phyloP scores from a whole-genome alignment of 2,329 filamentous ascomycete species.

The Cadophora sp. region DNA sequence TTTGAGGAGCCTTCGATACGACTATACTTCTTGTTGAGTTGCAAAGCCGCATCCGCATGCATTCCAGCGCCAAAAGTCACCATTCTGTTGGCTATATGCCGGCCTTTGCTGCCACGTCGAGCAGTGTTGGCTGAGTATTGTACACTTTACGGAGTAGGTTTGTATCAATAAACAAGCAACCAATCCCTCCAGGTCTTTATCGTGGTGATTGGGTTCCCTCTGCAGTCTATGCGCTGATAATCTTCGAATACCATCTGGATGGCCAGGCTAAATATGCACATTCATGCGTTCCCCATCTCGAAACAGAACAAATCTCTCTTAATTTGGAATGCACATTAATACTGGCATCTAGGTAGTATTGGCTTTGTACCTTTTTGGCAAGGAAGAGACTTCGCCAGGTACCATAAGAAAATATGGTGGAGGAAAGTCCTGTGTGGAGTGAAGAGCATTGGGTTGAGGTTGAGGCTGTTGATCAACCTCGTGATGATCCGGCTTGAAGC shows the following conservation, averaged over 20 bases:
- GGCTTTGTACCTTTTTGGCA: neutral
- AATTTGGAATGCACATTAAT: neutral
- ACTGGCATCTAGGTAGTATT: constrained; percentile 5
- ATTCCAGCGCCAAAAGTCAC: neutral
- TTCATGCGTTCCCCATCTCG: constrained; percentile 13
- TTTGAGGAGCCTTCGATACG: constrained; percentile 3
- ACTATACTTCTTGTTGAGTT: neutral
- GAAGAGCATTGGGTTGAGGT: neutral
- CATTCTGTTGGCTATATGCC: constrained; percentile 8
- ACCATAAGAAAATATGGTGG: neutral
- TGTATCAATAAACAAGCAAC: neutral
- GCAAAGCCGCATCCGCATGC: neutral
- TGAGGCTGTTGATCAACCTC: neutral
- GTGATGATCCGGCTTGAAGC: neutral
- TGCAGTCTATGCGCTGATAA: constrained; percentile 13
- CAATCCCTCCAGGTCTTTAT: neutral
- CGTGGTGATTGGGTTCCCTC: constrained; percentile 7
- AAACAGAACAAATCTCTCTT: constrained; percentile 12
- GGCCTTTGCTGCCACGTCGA: neutral
- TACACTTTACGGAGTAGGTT: too few species aligned
- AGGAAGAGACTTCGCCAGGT: neutral
- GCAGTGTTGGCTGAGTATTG: neutral
- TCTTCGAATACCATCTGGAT: constrained; percentile 12
- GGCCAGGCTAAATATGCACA: constrained; percentile 7
- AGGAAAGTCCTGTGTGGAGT: neutral